Base-by-base conservation (phyloP, 2,329 filamentous ascomycete genomes). In the Cryoendolithus antarcticus region DNA sequence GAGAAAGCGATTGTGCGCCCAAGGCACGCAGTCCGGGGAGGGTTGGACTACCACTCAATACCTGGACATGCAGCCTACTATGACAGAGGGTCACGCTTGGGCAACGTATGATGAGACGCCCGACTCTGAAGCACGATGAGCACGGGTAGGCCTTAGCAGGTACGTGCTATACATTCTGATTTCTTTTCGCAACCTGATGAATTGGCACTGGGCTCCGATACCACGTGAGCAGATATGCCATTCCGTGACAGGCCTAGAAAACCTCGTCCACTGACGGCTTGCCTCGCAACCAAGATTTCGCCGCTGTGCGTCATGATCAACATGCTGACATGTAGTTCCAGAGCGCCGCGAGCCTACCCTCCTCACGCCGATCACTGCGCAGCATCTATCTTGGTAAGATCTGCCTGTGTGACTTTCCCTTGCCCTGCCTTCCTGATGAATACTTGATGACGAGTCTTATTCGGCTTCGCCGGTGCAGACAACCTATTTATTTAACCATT, bases 161-260 rank as follows among this genome's bases (percentile, higher is more conserved):
- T 19, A 19, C 15, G 15, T 19, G 15, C 15, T 19, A 19, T 19
- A 19, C 15, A 19, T 19, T 19, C 15, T 19, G 15, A 19, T 19
- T 19, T 19, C 15, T 19, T 19, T 19, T 30, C 37, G 38, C 47
- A 37, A 40, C 42, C 35, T 59, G 57, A 60, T 59, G 57, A 58
- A 52, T 40, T 48, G 57, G 57, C 57, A 60, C 57, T 60, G 57
- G 57, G 57, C 57, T 59, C 57, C 57, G 57, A 58, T 43, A 41
- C 13, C 44, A 41, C 44, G 52, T 54, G 53, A 54, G 52, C 46
- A 46, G 52, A 58, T 50, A 58, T 42, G 50, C 57, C 56, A 54
- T 42, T 59, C 48, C 60, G 59, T 46, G 59, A 60, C 59, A 62
- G 59, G 59, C 59, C 58, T 62, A 62, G 59, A 62, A 62, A 62